A percentile compares a stretch with the other conserved stretches of the same genome.
These are phyloP conservation scores for Pseudogymnoascus sp. DNA, from an alignment of 2,329 filamentous ascomycete genomes.

Conservation along the genomic window DNA sequence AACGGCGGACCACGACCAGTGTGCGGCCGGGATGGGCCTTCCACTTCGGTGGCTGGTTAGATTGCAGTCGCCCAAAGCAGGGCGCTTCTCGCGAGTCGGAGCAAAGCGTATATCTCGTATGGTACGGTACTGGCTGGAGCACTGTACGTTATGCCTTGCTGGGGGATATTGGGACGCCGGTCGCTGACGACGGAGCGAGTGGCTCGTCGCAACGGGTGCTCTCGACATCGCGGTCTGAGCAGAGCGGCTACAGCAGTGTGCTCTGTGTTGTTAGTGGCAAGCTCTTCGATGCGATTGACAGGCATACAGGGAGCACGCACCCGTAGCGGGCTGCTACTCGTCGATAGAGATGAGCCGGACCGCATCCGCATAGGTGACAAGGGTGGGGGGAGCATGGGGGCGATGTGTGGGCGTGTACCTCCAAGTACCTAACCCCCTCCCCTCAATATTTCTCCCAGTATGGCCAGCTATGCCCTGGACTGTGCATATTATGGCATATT, in stretches of 20 bases:
- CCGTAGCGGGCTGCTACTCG: background rate
- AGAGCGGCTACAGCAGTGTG: conserved; percentile 37
- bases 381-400: conserved; percentile 9
- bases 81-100: conserved; percentile 7
- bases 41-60: conserved; percentile 6
- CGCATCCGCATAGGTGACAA: background rate
- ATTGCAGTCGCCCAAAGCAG: background rate
- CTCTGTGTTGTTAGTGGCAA: conserved; percentile 38
- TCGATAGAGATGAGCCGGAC: conserved; percentile 10
- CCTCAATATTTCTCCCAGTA: background rate
- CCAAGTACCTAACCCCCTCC: background rate
- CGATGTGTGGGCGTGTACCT: background rate
- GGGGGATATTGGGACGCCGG: conserved; percentile 18
- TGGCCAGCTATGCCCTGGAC: background rate
- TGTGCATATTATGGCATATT: background rate
- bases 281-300: conserved; percentile 1
- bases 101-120: conserved; percentile 2
- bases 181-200: conserved; percentile 31
- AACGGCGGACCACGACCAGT: conserved; percentile 2
- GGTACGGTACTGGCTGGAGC: conserved; percentile 6
- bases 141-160: conserved; percentile 2
- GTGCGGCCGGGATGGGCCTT: background rate
- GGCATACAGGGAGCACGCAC: conserved; percentile 1
- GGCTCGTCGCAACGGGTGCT: conserved; percentile 29
- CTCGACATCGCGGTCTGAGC: conserved; percentile 26